Base-by-base conservation (phyloP, 75 land plant genomes). In the Pinus albicaulis region DNA sequence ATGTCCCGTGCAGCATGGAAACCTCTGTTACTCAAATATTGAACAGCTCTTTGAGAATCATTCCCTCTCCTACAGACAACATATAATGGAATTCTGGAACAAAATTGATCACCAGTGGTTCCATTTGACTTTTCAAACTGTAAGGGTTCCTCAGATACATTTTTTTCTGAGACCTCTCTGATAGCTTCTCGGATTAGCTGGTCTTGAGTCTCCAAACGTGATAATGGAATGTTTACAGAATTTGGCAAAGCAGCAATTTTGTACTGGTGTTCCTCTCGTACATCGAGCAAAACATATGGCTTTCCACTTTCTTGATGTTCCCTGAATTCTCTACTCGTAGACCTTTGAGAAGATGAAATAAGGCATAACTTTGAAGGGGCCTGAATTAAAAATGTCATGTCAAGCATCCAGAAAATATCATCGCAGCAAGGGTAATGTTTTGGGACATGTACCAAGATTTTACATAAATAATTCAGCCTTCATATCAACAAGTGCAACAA, bases 11-110 rank as follows among this genome's bases (percentile, higher is more conserved):
- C 98, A 12, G 83, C 69, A 57, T 70, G 57, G 55, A 82, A 87
- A 8, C 99, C 99, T 75, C 77, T 76, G 24, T 82, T 79, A 55
- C 85, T 82, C 36, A 98, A 91, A 36, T 64, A 63, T 60, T 98
- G 72, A 59, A 98, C 99, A 72, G 99, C 99, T 73, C 81, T 82
- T 75, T 98, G 99, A 20, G 99, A 98, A 76, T 95, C 93, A 77
- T 98, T 98, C 22, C 99, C 99, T 82, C 99, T 87, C 77, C 99
- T 83, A 59, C 99, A 98, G 5, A 98, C 63, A 23, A 98, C 94
- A 82, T 91, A 95, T 14, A 97, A 71, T 23, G 73, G 83, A 72
- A 55, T 23, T 3, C 57, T 25, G 25, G 81, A 72, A 52, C 63
- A 53, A 61, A 34, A 57, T 17, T 71, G 19, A 31, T 77, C 76